Evolutionary conservation across 2,329 filamentous ascomycete species (phyloP).

Genomic region (Diaporthe citrichinensis): DNA sequence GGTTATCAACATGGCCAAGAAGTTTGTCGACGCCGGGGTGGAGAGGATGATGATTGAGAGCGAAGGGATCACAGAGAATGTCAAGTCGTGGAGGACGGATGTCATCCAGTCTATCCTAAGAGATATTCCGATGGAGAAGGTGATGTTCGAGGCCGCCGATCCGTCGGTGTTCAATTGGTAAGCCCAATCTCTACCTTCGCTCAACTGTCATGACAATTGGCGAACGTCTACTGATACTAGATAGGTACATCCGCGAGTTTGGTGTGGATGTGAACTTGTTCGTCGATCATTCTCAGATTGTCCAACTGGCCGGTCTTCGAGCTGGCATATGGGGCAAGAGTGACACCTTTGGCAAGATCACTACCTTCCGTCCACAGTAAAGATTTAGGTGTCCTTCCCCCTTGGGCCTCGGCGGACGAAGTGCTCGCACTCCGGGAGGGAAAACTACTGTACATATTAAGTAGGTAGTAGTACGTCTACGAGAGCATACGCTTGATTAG

Average conservation of each 20-base stretch:
- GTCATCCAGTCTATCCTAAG: not conserved
- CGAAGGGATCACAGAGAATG: not conserved
- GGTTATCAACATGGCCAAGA: slow-evolving; percentile 2
- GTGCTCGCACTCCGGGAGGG: no score
- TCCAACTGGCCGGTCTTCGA: slow-evolving; percentile 66
- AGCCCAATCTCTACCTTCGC: not conserved
- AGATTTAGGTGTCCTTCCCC: not conserved
- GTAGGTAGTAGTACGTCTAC: not conserved
- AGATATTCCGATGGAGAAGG: not conserved
- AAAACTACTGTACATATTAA: not conserved
- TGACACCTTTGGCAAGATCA: slow-evolving; percentile 69
- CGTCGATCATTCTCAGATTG: slow-evolving; percentile 71
- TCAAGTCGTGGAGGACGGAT: slow-evolving; percentile 1
- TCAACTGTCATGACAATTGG: no score
- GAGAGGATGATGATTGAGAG: slow-evolving; percentile 1
- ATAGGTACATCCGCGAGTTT: not conserved
- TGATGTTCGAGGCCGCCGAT: not conserved
- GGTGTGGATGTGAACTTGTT: slow-evolving; percentile 56
- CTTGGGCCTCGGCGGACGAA: not conserved
- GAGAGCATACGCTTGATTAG: not conserved
- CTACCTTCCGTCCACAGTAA: slow-evolving; percentile 48
- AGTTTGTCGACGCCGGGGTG: not conserved
- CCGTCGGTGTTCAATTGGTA: not conserved
- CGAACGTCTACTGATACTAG: not conserved
- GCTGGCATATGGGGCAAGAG: slow-evolving; percentile 69